Evolutionary conservation across 176 grass and related monocot species (phyloP), one percentile per base, ranked within the genome.

Genomic region (Tillandsia leiboldiana): DNA sequence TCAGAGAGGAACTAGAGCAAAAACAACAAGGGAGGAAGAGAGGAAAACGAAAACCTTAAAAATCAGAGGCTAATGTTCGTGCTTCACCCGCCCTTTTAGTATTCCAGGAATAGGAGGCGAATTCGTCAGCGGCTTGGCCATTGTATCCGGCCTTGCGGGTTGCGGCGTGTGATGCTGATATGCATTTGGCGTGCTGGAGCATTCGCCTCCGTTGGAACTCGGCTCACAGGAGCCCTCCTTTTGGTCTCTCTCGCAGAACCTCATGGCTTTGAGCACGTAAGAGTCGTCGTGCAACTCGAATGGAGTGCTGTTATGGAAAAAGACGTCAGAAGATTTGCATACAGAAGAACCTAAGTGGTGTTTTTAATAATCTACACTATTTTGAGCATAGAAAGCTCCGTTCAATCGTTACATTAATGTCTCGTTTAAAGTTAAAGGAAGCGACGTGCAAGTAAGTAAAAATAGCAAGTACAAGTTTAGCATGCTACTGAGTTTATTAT

Each of bases 281-380:
- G 86, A 87, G 79, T 99, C 95, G 64, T 99, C 95, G 61, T 93
- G 95, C 63, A 99, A 78, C 80, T 99, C 87, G 52, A 99, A 99
- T n/a, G 95, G 95, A 10, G 95, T 99, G 51, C 95, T 99, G 84
- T 73, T 81, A 42, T 42, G 33, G 33, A 42, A 42, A 42, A 3
- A 42, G 33, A 42, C 33, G 7, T 42, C 33, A 42, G 33, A 42
- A 42, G 33, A 6, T 42, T 6, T 42, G 33, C 33, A 7, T 42
- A 42, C 33, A 42, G 6, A 42, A 6, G 33, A 42, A 42, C 0
- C 33, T 42, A 42, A 6, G 33, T 6, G 33, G 33, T 42, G 33
- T 42, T 42, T 42, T 42, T 42, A 42, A 42, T 42, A 42, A 42
- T 42, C 33, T 7, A 42, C 33, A 7, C 3, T 42, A 42, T 42